Evolutionary conservation across 2,329 filamentous ascomycete species (phyloP), one percentile per base, ranked within the genome.

Genomic region (Drechmeria coniospora): DNA sequence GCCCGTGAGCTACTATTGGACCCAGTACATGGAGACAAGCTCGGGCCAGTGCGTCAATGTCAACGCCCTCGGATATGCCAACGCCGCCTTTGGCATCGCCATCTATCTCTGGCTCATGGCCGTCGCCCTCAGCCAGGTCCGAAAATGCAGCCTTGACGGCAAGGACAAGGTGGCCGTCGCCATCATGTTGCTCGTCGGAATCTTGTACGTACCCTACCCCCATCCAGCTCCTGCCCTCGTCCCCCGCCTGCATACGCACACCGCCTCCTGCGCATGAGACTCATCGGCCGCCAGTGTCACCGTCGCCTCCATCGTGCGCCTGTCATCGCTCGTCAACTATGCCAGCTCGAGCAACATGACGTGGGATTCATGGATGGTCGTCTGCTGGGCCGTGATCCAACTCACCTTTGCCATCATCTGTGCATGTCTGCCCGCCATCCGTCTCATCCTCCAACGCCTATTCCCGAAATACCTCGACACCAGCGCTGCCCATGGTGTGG

Each of bases 1-100:
- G 1, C 32, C 32, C 0, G 45, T 68, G n/a, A 40, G 40, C 11
- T 57, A 11, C 21, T 29, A 21, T 24, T 32, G 31, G 31, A 27
- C 11, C 8, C 21, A 21, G 24, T 32, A 29, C 14, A 15, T 10
- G 9, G 15, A 14, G 7, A 5, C 4, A 4, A 9, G 8, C 5
- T 11, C 21, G n/a, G 29, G 29, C 11, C 14, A 3, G 2, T 32
- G 31, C 16, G 11, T 32, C 21, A 13, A 29, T 15, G 24, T 27
- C 14, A 25, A 29, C 27, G 8, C 14, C 12, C 15, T 22, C 14
- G 23, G 20, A 1, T 32, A 21, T 23, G 24, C 16, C 6, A 12
- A 32, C 21, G 27, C 19, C n/a, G 27, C 23, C 6, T 6, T 32
- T 23, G 26, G 23, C 27, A 19, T 32, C 14, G 21, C 16, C 11